Evolutionary conservation across 495 filamentous ascomycete species (phyloP).

Genomic region (Neurospora sp.): DNA sequence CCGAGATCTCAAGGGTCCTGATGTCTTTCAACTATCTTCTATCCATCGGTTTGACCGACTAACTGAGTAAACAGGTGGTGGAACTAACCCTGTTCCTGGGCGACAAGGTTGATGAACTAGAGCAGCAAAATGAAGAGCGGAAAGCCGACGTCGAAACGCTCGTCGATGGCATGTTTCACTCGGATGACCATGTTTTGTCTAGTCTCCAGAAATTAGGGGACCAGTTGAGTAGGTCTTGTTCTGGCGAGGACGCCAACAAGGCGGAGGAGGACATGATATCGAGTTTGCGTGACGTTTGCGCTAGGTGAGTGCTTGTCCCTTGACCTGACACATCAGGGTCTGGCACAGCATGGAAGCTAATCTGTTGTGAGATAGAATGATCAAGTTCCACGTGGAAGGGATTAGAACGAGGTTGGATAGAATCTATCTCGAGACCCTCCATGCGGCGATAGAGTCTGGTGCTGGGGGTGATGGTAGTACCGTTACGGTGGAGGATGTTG

Average conservation of each 20-base stretch:
- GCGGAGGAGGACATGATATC: constrained; percentile 25
- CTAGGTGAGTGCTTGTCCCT: constrained; percentile 12
- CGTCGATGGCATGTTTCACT: constrained; percentile 25
- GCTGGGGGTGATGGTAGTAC: not conserved
- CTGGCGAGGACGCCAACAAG: constrained; percentile 22
- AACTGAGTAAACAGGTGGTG: constrained; percentile 19
- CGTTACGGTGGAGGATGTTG: constrained; percentile 19
- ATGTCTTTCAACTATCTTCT: not conserved
- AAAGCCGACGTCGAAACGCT: constrained; percentile 21
- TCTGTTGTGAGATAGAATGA: constrained; percentile 17
- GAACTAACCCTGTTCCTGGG: constrained; percentile 29
- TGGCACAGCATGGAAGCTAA: not conserved
- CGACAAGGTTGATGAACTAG: constrained; percentile 30
- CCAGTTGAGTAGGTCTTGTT: constrained; percentile 19
- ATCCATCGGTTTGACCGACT: not conserved
- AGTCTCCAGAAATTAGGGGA: constrained; percentile 39
- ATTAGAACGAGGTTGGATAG: constrained; percentile 36
- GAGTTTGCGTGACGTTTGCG: constrained; percentile 34
- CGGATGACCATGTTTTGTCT: constrained; percentile 37
- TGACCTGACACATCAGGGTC: not conserved
- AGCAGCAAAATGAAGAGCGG: constrained; percentile 21
- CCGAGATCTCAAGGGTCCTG: not conserved
- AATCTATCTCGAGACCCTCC: constrained; percentile 33
- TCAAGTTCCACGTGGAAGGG: constrained; percentile 39
- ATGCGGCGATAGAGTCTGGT: constrained; percentile 13